Evolutionary conservation across 225 moss, liverwort and hornwort species (phyloP).

Genomic region (Anthoceros angustus): DNA sequence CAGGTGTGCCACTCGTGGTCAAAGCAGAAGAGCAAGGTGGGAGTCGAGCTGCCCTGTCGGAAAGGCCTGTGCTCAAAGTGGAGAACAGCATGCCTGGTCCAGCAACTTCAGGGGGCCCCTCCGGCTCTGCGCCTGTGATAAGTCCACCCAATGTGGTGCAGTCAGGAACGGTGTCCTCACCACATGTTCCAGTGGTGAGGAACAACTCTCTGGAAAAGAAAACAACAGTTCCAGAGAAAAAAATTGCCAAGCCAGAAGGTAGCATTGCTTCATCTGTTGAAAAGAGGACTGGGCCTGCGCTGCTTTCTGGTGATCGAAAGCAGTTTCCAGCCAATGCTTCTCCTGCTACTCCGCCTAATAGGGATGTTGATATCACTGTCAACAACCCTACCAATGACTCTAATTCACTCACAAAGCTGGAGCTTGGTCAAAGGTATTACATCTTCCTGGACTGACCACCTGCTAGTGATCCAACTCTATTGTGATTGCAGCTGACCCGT

Average conservation of each 20-base stretch:
- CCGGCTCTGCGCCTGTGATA: conserved; percentile 2
- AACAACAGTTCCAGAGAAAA: conserved; percentile 21
- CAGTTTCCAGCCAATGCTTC: conserved; percentile 7
- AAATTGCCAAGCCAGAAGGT: conserved; percentile 22
- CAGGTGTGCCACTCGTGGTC: not conserved
- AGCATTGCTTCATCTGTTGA: conserved; percentile 14
- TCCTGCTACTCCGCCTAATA: not conserved
- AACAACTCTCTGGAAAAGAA: conserved; percentile 31
- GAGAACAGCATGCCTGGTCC: conserved; percentile 17
- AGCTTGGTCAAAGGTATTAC: conserved; percentile 44
- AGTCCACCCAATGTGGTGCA: not conserved
- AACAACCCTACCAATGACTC: conserved; percentile 10
- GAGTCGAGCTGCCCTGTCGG: conserved; percentile 11
- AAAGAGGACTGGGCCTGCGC: conserved; percentile 11
- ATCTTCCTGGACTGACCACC: not conserved
- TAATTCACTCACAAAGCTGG: conserved; percentile 19
- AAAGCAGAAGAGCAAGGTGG: conserved; percentile 20
- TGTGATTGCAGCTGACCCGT: not conserved
- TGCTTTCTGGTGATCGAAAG: not conserved
- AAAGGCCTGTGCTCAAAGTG: conserved; percentile 23
- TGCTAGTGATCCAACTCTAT: not conserved
- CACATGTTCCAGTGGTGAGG: conserved; percentile 11
- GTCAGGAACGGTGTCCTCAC: conserved; percentile 13
- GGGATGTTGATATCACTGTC: conserved; percentile 13
- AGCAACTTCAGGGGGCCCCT: not conserved